Evolutionary conservation across 1,139 yeast genomes (phyloP).

Genomic region (Debaryomyces fabryi): DNA sequence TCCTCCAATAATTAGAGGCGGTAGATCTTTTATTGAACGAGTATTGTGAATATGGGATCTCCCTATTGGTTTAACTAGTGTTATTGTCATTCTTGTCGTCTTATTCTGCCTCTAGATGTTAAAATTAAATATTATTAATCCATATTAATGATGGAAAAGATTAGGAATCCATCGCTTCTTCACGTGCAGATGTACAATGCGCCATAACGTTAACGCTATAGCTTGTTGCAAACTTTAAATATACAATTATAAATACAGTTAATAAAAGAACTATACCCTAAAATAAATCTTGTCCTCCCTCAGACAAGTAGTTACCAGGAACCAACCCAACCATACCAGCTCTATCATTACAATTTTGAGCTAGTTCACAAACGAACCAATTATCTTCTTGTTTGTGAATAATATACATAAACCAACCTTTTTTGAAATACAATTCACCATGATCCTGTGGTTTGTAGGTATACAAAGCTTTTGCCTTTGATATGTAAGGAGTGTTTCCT

Average conservation of each 20-base stretch:
- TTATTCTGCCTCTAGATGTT: neutral
- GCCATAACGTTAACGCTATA: neutral
- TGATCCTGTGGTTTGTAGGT: slow-evolving; percentile 75
- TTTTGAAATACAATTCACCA: slow-evolving; percentile 76
- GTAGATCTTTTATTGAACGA: slow-evolving; percentile 37
- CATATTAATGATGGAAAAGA: neutral
- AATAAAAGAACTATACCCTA: slow-evolving; percentile 9
- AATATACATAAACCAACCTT: slow-evolving; percentile 73
- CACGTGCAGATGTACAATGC: neutral
- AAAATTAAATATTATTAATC: neutral
- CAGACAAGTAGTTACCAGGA: slow-evolving; percentile 71
- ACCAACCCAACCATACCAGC: slow-evolving; percentile 67
- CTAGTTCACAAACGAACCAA: slow-evolving; percentile 86
- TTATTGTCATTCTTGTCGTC: slow-evolving; percentile 1
- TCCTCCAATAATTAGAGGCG: slow-evolving; percentile 78
- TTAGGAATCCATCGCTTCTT: neutral
- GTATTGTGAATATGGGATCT: slow-evolving; percentile 21
- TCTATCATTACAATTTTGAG: slow-evolving; percentile 49
- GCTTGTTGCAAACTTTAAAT: neutral
- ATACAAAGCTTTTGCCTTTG: slow-evolving; percentile 68
- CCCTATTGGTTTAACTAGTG: slow-evolving; percentile 18
- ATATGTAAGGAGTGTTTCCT: slow-evolving; percentile 54
- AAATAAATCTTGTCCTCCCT: slow-evolving; percentile 30
- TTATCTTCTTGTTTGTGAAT: slow-evolving; percentile 81
- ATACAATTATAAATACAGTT: neutral